Base-by-base conservation (phyloP, 352 stramenopile genomes). In the Pythium rishiriense region DNA sequence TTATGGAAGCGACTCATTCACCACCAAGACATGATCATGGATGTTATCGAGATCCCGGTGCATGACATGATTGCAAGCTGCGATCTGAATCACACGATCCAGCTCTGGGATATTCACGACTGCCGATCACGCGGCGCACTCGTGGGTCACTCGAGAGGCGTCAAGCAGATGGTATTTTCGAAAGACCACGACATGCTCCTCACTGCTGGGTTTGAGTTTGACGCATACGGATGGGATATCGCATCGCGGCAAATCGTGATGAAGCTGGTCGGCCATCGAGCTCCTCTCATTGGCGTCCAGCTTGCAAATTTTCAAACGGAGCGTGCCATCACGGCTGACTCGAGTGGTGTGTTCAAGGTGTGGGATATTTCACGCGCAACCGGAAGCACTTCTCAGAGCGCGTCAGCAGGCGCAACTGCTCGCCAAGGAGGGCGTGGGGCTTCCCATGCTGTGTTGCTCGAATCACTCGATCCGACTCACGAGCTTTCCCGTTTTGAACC, bases 151-250 rank as follows among this genome's bases (percentile, higher is more conserved):
- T 77, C 68, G 3, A 74, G 80, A 26, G 87, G 86, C 17, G 78
- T 97, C 56, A 84, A 81, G 14, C 81, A 90, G 37, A 74, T 96
- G 60, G 87, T 85, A 17, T 97, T 93, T 55, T 90, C 84, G 1
- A 69, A 69, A 24, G 72, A 88, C 7, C 80, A 91, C 45, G 84
- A 92, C 58, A 39, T 95, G 43, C 55, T 97, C 19, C 72, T 96
- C 3, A 92, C 77, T n/a, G 85, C 78, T 0, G 86, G 87, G 9
- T 96, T 94, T 64, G 87, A 97, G 55, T 93, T 90, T 54, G 85
- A 94, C 17, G 87, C 83, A 0, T 81, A 86, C 10, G 83, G 81
- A 8, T 97, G 88, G 88, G 88, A 97, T 58, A 66, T 97, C 15
- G 73, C 76, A 10, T 93, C 83, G 24, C 77, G 89, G 9, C 85